Base-by-base conservation (phyloP, 2,329 filamentous ascomycete genomes). In the Colletotrichum cereale region DNA sequence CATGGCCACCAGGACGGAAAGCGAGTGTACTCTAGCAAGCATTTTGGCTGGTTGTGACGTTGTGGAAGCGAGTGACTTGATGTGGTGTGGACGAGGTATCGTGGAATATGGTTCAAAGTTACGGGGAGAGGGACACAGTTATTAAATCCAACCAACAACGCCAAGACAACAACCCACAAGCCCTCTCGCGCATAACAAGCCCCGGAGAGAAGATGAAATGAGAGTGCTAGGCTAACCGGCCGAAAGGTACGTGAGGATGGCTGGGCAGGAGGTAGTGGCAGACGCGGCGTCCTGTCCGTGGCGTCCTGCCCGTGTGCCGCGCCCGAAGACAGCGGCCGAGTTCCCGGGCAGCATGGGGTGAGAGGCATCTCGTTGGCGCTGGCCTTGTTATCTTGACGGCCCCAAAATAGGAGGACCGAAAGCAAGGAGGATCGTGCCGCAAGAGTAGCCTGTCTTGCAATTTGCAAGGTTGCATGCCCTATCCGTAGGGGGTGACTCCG, bases 11-110 rank as follows among this genome's bases (percentile, higher is more conserved):
- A 74, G 64, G 42, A 73, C 24, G 10, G 52, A 69, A 62, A 74
- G 48, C 36, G 73, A 74, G 40, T 71, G 64, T 67, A 67, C 62
- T 71, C 64, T 66, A 50, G 65, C 47, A 74, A 71, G 61, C 73
- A 74, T 74, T 57, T 67, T 73, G 58, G 38, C 65, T 53, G 31
- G 50, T 48, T 38, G 24, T 40, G 48, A 24, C 31, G 56, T 12
- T 26, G 53, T 38, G 21, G 42, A 61, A 63, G 71, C 61, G 58
- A 67, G 24, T 50, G 67, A 64, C 53, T 55, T 44, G 58, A 36
- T 26, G 50, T 38, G 61, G 42, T 24, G 50, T 55, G 47, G 16
- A 29, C 14, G 24, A 34, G 24, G 26, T 68, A 48, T 55, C 47
- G 18, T 5, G 21, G 21, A 21, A 12, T 10, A 38, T n/a, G 47